Evolutionary conservation across 2,329 filamentous ascomycete species (phyloP).

Genomic region (Stachybotrys chlorohalonatus): DNA sequence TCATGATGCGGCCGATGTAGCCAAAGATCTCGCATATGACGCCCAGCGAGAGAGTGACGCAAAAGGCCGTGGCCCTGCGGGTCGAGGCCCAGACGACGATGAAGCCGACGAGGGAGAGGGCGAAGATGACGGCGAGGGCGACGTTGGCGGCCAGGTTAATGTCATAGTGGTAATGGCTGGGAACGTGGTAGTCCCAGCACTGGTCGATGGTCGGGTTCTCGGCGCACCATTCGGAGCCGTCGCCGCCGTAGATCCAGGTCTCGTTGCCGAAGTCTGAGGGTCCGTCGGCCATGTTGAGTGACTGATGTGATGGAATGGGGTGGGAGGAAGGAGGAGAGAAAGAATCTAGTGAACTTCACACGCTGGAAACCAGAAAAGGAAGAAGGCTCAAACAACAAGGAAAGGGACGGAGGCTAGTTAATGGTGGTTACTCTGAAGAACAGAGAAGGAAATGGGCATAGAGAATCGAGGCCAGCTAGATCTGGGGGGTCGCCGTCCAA

Average conservation of each 20-base stretch:
- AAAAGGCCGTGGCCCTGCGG: slow-evolving; percentile 40
- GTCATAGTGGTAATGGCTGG: slow-evolving; percentile 39
- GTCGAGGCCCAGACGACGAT: slow-evolving; percentile 30
- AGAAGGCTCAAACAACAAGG: background rate
- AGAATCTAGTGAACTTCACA: background rate
- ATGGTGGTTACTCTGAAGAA: background rate
- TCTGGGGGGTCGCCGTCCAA: background rate
- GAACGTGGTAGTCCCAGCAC: slow-evolving; percentile 19
- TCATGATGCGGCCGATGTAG: slow-evolving; percentile 48
- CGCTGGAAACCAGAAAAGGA: background rate
- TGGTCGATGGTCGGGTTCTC: slow-evolving; percentile 13
- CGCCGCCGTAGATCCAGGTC: slow-evolving; percentile 10
- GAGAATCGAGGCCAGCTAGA: background rate
- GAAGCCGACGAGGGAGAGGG: slow-evolving; percentile 30
- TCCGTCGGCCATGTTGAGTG: slow-evolving; percentile 1
- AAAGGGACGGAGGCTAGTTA: background rate
- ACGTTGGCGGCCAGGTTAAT: slow-evolving; percentile 42
- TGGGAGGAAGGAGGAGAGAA: too few relatives aligned
- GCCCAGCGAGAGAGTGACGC: slow-evolving; percentile 43
- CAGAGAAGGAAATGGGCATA: background rate
- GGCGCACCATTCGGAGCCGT: slow-evolving; percentile 15
- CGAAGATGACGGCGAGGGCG: slow-evolving; percentile 41
- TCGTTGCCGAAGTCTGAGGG: slow-evolving; percentile 9
- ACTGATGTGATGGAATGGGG: background rate
- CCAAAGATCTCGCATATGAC: slow-evolving; percentile 47